Evolutionary conservation across 345 rosid genomes (phyloP), one percentile per base, ranked within the genome.

Genomic region (Erysimum cheiranthoides): DNA sequence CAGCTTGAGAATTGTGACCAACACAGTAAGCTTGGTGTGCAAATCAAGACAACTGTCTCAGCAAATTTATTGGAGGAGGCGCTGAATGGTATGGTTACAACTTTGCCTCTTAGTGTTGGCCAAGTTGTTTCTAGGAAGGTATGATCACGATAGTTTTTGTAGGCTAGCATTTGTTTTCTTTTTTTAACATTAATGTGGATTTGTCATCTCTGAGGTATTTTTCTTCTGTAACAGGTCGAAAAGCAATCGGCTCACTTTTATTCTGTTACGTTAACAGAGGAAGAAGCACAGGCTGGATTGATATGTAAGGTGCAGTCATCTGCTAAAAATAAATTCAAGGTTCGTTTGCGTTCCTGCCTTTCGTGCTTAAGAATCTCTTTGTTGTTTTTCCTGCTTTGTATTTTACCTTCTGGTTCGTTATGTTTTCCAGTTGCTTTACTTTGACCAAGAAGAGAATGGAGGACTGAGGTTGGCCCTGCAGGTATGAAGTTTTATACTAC

Each of bases 241-340:
- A 94, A 86, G 86, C 98, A 94, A 79, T 82, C 95, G 43, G 98
- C 97, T 76, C 97, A 92, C 80, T 94, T 94, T 83, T 92, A 92
- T 84, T 92, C 93, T 73, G 84, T 94, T 68, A 79, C 77, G 8
- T 82, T 94, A 84, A 85, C 95, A 59, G 97, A 92, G 77, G 96
- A 94, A 81, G 93, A 90, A 83, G 91, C 92, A 58, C 84, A 80
- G 39, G 86, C 83, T 79, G 98, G 98, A 66, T 79, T 94, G 59
- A 90, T 89, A 14, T 94, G 96, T 70, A 90, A 84, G 32, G 98
- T 89, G 51, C 91, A 92, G 66, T 94, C 98, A 49, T 83, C 90
- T 31, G 93, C 91, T 74, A 94, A 83, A 85, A 94, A 97, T 96
- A 94, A 94, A 82, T 92, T 94, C 83, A 94, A 94, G 96, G 98